Evolutionary conservation across 23 red algal genomes (phyloP).

Genomic region (Gracilaria domingensis): DNA sequence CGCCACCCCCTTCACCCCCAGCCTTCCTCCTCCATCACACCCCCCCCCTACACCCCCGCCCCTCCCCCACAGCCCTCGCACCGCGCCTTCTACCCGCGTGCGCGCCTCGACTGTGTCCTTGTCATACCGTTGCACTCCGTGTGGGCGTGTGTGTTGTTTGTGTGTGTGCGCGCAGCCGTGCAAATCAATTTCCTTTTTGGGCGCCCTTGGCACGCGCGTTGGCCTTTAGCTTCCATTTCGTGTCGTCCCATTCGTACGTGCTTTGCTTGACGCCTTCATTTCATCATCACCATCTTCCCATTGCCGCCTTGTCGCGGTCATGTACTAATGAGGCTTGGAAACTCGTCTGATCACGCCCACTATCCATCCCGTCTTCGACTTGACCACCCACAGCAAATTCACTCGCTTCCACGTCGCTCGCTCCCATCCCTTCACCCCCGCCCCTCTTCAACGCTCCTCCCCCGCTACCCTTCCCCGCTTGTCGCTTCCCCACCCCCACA

Average conservation of each 20-base stretch:
- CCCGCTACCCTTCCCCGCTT: background rate
- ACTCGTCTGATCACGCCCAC: conserved; percentile 8
- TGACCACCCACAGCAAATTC: background rate
- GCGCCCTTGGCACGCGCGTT: background rate
- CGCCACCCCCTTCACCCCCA: no score
- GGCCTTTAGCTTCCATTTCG: background rate
- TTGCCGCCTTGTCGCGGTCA: background rate
- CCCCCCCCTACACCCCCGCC: no score
- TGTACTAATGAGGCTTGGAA: conserved; percentile 40
- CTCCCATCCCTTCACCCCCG: background rate
- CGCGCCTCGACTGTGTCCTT: background rate
- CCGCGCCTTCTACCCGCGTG: background rate
- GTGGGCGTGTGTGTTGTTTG: background rate
- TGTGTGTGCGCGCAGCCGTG: background rate
- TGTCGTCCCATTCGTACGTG: conserved; percentile 24
- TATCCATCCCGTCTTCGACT: background rate
- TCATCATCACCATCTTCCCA: background rate
- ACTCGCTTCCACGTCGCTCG: background rate
- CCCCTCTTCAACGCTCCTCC: background rate
- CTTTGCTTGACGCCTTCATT: no score
- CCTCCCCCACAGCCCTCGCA: no score
- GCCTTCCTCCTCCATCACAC: no score
- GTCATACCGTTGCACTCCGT: background rate
- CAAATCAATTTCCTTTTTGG: conserved; percentile 20
- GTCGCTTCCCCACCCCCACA: background rate